Evolutionary conservation across 192 early-diverging fungal genomes (phyloP).

Genomic region (Chytriomyces sp.): DNA sequence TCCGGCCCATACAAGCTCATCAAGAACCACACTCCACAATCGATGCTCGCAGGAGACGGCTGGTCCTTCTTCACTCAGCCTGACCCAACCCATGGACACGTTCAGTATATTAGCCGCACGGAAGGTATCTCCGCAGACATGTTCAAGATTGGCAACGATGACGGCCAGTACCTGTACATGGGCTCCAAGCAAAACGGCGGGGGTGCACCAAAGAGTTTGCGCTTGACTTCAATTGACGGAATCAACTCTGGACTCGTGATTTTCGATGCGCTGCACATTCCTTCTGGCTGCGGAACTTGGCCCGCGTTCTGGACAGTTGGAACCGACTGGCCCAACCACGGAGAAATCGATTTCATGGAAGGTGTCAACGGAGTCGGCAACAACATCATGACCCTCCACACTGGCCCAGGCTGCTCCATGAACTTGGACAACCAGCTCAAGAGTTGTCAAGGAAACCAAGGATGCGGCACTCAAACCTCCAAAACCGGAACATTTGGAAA

Average conservation of each 20-base stretch:
- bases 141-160: not conserved
- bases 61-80: slow-evolving; percentile 33
- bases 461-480: slow-evolving; percentile 20
- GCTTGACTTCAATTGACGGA: slow-evolving; percentile 20
- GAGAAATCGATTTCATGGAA: slow-evolving; percentile 60
- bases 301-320: slow-evolving; percentile 57
- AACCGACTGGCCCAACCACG: slow-evolving; percentile 48
- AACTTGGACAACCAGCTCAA: slow-evolving; percentile 3
- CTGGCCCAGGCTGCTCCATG: slow-evolving; percentile 45
- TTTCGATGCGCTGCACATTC: slow-evolving; percentile 39
- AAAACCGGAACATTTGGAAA: slow-evolving; percentile 37
- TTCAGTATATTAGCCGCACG: slow-evolving; percentile 29
- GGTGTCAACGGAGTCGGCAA: slow-evolving; percentile 40
- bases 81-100: slow-evolving; percentile 48
- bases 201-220: slow-evolving; percentile 38
- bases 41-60: slow-evolving; percentile 46
- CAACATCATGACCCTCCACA: slow-evolving; percentile 47
- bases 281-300: slow-evolving; percentile 58
- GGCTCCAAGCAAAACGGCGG: not conserved
- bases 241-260: slow-evolving; percentile 36
- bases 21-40: slow-evolving; percentile 12
- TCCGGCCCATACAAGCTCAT: slow-evolving; percentile 27
- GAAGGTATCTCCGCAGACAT: not conserved
- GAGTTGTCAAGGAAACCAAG: slow-evolving; percentile 20
- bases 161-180: not conserved